phyloP scores from a whole-genome alignment of 345 rosid species.

The Heritiera fomes region DNA sequence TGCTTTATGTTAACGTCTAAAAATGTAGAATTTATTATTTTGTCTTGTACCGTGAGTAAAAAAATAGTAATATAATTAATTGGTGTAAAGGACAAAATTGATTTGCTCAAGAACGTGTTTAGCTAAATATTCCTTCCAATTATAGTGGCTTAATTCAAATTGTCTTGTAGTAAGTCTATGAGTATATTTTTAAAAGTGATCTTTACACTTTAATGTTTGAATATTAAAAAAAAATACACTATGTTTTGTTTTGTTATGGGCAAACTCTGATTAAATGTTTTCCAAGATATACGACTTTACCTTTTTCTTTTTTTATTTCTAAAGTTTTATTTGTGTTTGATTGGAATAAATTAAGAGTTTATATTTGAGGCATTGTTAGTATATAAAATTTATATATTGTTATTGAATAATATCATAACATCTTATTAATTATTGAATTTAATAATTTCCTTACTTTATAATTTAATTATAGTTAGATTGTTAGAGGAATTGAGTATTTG shows the following conservation, averaged over 20 bases:
- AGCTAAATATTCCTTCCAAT: not conserved
- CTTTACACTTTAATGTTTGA: not conserved
- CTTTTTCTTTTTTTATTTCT: too few species aligned
- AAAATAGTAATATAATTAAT: not conserved
- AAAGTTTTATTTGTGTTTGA: too few species aligned
- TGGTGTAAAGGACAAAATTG: not conserved
- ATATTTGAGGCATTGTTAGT: too few species aligned
- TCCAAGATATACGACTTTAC: too few species aligned
- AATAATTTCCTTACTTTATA: too few species aligned
- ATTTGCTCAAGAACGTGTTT: not conserved
- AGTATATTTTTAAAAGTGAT: too few species aligned
- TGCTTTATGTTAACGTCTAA: not conserved
- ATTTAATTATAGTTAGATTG: too few species aligned
- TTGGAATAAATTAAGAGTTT: too few species aligned
- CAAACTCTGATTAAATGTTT: not conserved
- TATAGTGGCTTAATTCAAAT: not conserved
- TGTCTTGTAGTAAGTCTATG: not conserved
- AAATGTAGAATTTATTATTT: not conserved
- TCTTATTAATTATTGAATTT: too few species aligned
- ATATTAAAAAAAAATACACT: not conserved
- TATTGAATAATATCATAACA: too few species aligned
- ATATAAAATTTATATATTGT: too few species aligned
- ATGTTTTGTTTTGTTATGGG: not conserved
- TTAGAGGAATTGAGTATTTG: too few species aligned
- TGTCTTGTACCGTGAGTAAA: not conserved